Evolutionary conservation across 805 yeast genomes (phyloP).

Genomic region (Cyberlindnera petersonii): DNA sequence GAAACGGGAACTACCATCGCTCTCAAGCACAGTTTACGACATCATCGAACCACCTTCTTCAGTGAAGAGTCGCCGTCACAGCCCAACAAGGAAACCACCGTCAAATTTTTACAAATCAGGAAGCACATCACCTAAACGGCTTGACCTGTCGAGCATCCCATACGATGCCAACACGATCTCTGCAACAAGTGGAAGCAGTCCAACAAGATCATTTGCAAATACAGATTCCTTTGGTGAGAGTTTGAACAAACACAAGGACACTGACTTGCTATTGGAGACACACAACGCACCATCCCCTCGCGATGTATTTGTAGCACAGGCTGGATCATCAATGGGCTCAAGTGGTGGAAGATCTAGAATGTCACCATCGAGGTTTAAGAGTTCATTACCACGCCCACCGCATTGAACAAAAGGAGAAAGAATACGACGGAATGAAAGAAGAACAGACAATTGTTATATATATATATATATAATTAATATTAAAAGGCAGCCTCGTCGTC

Average conservation of each 20-base stretch:
- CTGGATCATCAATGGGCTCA: conserved; percentile 10
- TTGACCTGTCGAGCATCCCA: conserved; percentile 20
- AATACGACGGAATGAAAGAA: too few species aligned
- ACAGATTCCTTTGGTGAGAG: conserved; percentile 3
- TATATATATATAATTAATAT: conserved; percentile 4
- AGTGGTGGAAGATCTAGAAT: conserved; percentile 14
- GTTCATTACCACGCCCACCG: conserved; percentile 22
- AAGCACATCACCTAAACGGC: conserved; percentile 15
- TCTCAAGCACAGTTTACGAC: conserved; percentile 17
- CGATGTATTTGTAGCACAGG: conserved; percentile 26
- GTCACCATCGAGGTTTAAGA: conserved; percentile 23
- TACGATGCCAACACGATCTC: conserved; percentile 22
- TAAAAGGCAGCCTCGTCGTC: conserved; percentile 62
- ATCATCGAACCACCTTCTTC: conserved; percentile 21
- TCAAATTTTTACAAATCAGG: conserved; percentile 16
- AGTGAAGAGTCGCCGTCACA: conserved; percentile 4
- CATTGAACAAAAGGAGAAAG: too few species aligned
- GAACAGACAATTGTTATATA: neutral
- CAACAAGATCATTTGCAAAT: conserved; percentile 2
- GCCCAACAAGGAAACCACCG: conserved; percentile 25
- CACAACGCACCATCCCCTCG: conserved; percentile 47
- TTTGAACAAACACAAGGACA: conserved; percentile 10
- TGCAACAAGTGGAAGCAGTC: neutral
- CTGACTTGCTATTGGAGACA: conserved; percentile 32
- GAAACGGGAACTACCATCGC: conserved; percentile 11